Base-by-base conservation (phyloP, 192 early-diverging fungal genomes). In the Coemansia sp. region DNA sequence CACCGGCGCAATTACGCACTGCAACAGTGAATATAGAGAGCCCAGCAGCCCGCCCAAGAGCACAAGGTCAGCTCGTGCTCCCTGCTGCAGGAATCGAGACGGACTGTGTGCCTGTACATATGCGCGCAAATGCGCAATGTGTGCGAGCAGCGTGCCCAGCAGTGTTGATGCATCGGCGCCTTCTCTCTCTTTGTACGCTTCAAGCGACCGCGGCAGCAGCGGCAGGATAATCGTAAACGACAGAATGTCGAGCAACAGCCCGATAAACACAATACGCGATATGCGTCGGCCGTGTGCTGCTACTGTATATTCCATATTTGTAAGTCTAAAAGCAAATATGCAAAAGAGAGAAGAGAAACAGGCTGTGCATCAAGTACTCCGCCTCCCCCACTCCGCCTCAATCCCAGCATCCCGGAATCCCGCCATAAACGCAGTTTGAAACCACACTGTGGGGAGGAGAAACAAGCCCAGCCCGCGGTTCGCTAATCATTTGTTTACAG, bases 151-250 rank as follows among this genome's bases (percentile, higher is more conserved):
- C 38, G 70, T 75, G 64, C 86, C 75, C 7, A 76, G 71, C 5
- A 72, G 61, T 5, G 77, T 79, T 25, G 76, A 65, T 21, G 45
- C 27, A 53, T 81, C 76, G 47, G 68, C 37, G 59, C 74, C 71
- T 39, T 80, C 73, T 17, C 82, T 73, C 21, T 76, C 71, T 32
- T 89, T 86, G 84, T 99, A 99, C 59, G 92, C 89, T 56, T 93
- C 86, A 5, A 99, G 78, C 29, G 97, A 80, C 17, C 95, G 82
- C 41, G 97, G 97, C 62, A 94, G 92, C 29, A 99, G 85, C 5
- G 97, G 97, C 41, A 99, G 75, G 70, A 99, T 97, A 59, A 96
- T 94, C 9, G 97, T 99, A 79, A 99, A 99, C 5, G 95, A 91
- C 23, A 99, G 89, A 55, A 99, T 92, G 73, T 97, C 97, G 21